Evolutionary conservation across 2,329 filamentous ascomycete genomes (phyloP).

Genomic region (Monilinia aucupariae): DNA sequence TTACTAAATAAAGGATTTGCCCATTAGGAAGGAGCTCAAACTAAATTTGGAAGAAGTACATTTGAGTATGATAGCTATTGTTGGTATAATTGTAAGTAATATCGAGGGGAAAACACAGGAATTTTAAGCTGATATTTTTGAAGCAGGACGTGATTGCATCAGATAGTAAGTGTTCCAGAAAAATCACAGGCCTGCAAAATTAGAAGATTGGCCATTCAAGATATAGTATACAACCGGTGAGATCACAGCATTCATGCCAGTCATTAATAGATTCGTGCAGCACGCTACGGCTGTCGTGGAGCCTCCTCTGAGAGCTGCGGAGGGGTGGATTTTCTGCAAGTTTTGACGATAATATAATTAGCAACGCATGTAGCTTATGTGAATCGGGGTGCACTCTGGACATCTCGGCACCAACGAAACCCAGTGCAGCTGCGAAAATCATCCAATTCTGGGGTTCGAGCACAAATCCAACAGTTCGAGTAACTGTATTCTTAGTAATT

Average conservation of each 20-base stretch:
- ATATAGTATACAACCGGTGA: conserved; percentile 7
- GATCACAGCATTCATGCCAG: conserved; percentile 40
- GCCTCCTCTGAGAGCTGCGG: conserved; percentile 35
- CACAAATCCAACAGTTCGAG: conserved; percentile 43
- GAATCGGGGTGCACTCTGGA: conserved; percentile 52
- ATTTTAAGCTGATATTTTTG: background rate
- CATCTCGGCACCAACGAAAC: conserved; percentile 43
- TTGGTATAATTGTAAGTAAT: conserved; percentile 46
- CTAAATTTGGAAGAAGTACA: conserved; percentile 45
- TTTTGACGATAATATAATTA: conserved; percentile 23
- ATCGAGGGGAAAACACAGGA: conserved; percentile 39
- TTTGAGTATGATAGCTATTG: conserved; percentile 41
- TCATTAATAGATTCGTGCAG: conserved; percentile 40
- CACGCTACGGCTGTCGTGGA: conserved; percentile 38
- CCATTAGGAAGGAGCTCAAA: conserved; percentile 35
- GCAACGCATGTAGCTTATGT: background rate
- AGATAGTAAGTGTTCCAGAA: conserved; percentile 39
- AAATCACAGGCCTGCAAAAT: background rate
- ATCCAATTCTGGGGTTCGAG: conserved; percentile 61
- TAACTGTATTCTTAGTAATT: conserved; percentile 38
- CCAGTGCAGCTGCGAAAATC: conserved; percentile 57
- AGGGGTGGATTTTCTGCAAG: conserved; percentile 33
- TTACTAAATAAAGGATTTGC: conserved; percentile 13
- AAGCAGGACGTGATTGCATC: conserved; percentile 43
- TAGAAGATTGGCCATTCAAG: background rate